phyloP scores from a whole-genome alignment of 2,329 filamentous ascomycete species.

The Epichloe festucae region DNA sequence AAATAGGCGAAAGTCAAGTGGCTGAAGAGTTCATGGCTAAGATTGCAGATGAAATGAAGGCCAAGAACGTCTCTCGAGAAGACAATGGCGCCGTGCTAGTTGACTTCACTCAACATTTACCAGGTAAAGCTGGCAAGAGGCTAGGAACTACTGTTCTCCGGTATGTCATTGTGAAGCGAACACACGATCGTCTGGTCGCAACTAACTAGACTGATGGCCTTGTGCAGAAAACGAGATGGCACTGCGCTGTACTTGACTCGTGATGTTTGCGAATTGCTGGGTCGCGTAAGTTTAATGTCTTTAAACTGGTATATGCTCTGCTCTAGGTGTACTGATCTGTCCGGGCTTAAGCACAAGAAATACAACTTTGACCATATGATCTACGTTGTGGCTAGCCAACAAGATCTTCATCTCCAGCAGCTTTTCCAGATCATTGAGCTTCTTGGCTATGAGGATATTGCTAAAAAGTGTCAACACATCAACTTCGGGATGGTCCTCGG shows the following conservation, averaged over 20 bases:
- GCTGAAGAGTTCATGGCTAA: conserved; percentile 52
- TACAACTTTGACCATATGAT: conserved; percentile 68
- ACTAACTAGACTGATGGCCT: neutral
- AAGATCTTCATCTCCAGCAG: conserved; percentile 60
- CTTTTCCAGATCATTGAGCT: conserved; percentile 62
- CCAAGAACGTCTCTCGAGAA: conserved; percentile 53
- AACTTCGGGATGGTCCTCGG: conserved; percentile 63
- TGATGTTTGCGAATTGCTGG: conserved; percentile 62
- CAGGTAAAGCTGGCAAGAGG: conserved; percentile 54
- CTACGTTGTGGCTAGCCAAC: conserved; percentile 60
- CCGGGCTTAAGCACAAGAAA: conserved; percentile 28
- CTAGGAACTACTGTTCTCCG: conserved; percentile 59
- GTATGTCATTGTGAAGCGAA: conserved; percentile 5
- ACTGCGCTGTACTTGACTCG: conserved; percentile 67
- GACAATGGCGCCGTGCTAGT: conserved; percentile 61
- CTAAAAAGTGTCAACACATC: conserved; percentile 59
- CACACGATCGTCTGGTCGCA: neutral
- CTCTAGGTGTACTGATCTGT: neutral
- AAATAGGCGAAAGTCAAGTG: conserved; percentile 60
- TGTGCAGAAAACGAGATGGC: conserved; percentile 48
- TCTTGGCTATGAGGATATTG: conserved; percentile 55
- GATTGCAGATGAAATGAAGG: conserved; percentile 47
- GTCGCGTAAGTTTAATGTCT: conserved; percentile 28
- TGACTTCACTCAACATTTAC: conserved; percentile 55
- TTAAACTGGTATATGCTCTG: neutral